Evolutionary conservation across 1,284 basidiomycete species (phyloP).

Genomic region (Leccinum solheimii): DNA sequence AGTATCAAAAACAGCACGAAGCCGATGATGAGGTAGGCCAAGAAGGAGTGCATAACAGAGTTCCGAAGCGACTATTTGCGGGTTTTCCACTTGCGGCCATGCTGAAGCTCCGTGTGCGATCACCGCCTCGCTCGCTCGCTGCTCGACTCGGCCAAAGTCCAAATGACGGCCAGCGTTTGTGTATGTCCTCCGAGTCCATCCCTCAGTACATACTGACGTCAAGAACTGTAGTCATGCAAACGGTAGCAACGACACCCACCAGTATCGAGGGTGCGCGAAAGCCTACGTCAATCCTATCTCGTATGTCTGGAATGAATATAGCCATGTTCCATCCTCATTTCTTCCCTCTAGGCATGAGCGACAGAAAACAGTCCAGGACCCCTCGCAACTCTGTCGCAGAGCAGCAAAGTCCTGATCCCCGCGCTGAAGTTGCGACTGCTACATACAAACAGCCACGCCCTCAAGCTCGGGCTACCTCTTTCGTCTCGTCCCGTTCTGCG

Average conservation of each 20-base stretch:
- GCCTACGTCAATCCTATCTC: constrained; percentile 20
- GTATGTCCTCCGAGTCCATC: not conserved
- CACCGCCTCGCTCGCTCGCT: constrained; percentile 9
- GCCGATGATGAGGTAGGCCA: constrained; percentile 64
- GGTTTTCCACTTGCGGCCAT: constrained; percentile 14
- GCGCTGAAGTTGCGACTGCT: not conserved
- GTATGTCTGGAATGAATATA: constrained; percentile 18
- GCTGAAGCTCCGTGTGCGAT: constrained; percentile 14
- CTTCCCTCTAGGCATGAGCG: constrained; percentile 20
- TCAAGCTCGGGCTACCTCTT: constrained; percentile 17
- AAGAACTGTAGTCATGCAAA: constrained; percentile 6
- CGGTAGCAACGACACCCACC: not conserved
- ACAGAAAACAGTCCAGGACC: constrained; percentile 3
- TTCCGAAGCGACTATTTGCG: constrained; percentile 6
- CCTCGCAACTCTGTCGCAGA: constrained; percentile 5
- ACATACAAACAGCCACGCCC: not conserved
- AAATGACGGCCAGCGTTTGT: not conserved
- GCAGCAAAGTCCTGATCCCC: constrained; percentile 1
- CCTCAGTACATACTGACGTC: constrained; percentile 11
- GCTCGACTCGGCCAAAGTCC: constrained; percentile 9
- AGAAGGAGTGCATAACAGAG: constrained; percentile 45
- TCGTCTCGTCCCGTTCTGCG: constrained; percentile 27
- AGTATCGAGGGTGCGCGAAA: not conserved
- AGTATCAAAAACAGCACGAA: constrained; percentile 77
- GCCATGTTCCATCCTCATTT: not conserved